Conservation (phyloP, 2,329 filamentous ascomycete genomes). For the Paraphaeosphaeria minitans region DNA sequence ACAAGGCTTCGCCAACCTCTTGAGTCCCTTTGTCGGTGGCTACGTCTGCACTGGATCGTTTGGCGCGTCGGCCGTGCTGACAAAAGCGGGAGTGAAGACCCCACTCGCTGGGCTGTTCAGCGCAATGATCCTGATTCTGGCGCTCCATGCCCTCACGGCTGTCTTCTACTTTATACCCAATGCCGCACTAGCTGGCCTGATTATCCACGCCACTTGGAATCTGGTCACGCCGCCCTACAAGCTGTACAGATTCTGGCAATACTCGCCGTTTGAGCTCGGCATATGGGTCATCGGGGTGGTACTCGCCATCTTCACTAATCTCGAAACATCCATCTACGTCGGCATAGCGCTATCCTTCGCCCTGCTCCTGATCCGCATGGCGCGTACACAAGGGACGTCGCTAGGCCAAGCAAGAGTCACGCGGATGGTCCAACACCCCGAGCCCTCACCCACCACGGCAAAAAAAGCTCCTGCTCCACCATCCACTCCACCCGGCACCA, state of each 20-base stretch:
- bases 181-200: conserved; percentile 79
- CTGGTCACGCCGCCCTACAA: conserved; percentile 86
- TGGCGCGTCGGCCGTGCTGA: conserved; percentile 91
- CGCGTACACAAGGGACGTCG: conserved; percentile 31
- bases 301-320: conserved; percentile 80
- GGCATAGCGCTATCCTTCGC: conserved; percentile 77
- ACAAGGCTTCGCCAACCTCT: conserved; percentile 83
- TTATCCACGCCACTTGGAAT: conserved; percentile 91
- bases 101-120: conserved; percentile 88
- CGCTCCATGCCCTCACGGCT: conserved; percentile 81
- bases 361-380: conserved; percentile 73
- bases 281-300: conserved; percentile 91
- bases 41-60: conserved; percentile 94
- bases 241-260: conserved; percentile 89
- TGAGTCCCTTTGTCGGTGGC: conserved; percentile 85
- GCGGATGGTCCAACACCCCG: conserved; percentile 47
- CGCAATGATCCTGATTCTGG: conserved; percentile 78
- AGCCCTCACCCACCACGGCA: conserved; percentile 52
- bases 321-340: conserved; percentile 88
- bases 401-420: conserved; percentile 26
- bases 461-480: not conserved
- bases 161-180: conserved; percentile 92
- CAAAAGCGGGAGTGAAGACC: conserved; percentile 88
- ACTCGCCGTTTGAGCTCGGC: conserved; percentile 83
- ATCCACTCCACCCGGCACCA: conserved; percentile 46